Base-by-base conservation (phyloP, 371 early-diverging fungal genomes). In the Rhizopus sp. region DNA sequence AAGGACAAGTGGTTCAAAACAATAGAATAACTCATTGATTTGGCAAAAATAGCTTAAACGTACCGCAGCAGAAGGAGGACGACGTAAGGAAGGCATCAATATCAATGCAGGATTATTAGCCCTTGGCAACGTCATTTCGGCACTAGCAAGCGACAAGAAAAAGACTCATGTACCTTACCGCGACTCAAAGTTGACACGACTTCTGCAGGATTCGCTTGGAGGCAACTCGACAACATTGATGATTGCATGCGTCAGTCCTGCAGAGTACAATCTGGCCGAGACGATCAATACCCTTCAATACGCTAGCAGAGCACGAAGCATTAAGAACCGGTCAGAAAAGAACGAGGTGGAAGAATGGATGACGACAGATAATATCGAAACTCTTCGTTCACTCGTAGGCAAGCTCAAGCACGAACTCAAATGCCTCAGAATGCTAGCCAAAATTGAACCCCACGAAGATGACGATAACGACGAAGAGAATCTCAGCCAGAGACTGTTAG, bases 51-150 rank as follows among this genome's bases (percentile, higher is more conserved):
- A 84, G 77, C 73, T 99, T 33, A 99, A 99, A 75, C 84, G 93
- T 33, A 98, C 99, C 0, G 83, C 91, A 44, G 96, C 98, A 3
- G 90, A 88, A 52, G 99, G 99, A 10, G 97, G 93, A 46, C 86
- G 95, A 48, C 90, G 91, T 29, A 94, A 93, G 72, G 99, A 99
- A 74, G 96, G 97, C 30, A 99, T 98, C 57, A 88, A 91, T 49
- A 99, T 99, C 66, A 99, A 99, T 77, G 88, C 90, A 13, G 99
- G 99, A 10, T 84, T 99, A 4, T 80, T 98, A 44, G 97, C 97
- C 0, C 84, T 99, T 12, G 99, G 99, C 60, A 99, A 99, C 66
- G 99, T 99, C 8, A 99, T 99, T 53, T 93, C 92, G 10, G 99
- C 99, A 3, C 79, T 99, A 15, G 94, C 92, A n/a, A 97, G 97